phyloP scores from a whole-genome alignment of 257 asterid species.

The Euphrasia confusa region DNA sequence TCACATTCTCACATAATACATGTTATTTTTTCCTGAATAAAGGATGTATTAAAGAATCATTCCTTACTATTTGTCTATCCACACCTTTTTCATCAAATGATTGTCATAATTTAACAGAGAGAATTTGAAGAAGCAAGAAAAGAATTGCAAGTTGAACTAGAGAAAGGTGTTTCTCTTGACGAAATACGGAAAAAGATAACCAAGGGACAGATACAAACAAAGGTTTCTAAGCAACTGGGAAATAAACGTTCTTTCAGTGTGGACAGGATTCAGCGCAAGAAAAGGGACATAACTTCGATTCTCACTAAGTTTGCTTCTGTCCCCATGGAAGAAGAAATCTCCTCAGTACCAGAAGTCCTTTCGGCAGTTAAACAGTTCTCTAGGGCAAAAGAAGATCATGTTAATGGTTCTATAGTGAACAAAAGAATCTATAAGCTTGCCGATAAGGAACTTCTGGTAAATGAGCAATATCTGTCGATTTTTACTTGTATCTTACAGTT shows the following conservation, averaged over 20 bases:
- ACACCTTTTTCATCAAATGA: constrained; percentile 15
- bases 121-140: constrained; percentile 90
- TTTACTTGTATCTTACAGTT: neutral
- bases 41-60: constrained; percentile 9
- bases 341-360: constrained; percentile 45
- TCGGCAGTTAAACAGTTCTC: constrained; percentile 53
- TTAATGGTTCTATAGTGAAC: constrained; percentile 46
- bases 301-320: constrained; percentile 47
- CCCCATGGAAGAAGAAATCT: constrained; percentile 33
- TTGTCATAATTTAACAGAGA: constrained; percentile 42
- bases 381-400: constrained; percentile 50
- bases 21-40: constrained; percentile 5
- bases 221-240: constrained; percentile 48
- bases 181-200: constrained; percentile 51
- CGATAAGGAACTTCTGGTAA: constrained; percentile 78
- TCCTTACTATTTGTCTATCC: constrained; percentile 17
- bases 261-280: constrained; percentile 80
- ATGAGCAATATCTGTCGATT: constrained; percentile 21
- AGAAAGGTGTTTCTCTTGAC: constrained; percentile 61
- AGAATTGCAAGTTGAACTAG: constrained; percentile 71
- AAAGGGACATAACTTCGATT: constrained; percentile 63
- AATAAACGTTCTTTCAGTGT: constrained; percentile 29
- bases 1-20: constrained; percentile 7
- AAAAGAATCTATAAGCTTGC: constrained; percentile 51
- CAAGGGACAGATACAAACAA: constrained; percentile 65